phyloP scores from a whole-genome alignment of 2,329 filamentous ascomycete genomes.

The Xylariaceae sp. region DNA sequence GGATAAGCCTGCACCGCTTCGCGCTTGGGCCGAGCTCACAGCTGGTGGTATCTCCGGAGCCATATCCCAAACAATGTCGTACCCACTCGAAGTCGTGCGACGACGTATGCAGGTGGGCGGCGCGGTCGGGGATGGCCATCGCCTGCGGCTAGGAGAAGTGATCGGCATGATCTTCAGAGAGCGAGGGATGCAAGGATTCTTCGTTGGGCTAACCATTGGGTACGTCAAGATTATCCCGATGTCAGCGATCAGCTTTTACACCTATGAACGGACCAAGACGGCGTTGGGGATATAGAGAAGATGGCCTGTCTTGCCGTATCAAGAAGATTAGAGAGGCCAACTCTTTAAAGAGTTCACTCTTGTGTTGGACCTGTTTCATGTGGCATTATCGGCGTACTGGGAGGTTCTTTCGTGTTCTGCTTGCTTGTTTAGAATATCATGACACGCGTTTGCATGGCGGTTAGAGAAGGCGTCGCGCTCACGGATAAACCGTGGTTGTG shows the following conservation, averaged over 20 bases:
- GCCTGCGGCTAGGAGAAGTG: slow-evolving; percentile 75
- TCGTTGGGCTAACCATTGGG: slow-evolving; percentile 87
- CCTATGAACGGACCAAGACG: slow-evolving; percentile 61
- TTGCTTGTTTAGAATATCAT: slow-evolving; percentile 18
- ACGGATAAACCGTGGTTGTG: neutral
- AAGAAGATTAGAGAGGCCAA: no score
- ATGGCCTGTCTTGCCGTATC: no score
- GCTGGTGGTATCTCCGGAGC: slow-evolving; percentile 84
- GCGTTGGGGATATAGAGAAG: slow-evolving; percentile 64
- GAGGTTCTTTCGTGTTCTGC: neutral
- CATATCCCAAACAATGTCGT: slow-evolving; percentile 86
- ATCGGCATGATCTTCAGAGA: slow-evolving; percentile 70
- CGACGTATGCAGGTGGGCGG: slow-evolving; percentile 95
- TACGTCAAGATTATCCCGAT: slow-evolving; percentile 94
- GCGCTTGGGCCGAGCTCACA: slow-evolving; percentile 80
- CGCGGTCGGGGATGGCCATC: slow-evolving; percentile 83
- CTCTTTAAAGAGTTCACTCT: no score
- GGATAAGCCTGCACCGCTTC: slow-evolving; percentile 67
- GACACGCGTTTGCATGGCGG: slow-evolving; percentile 9
- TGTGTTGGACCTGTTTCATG: neutral
- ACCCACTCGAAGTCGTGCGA: slow-evolving; percentile 88
- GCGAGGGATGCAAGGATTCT: slow-evolving; percentile 77
- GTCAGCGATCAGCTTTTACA: slow-evolving; percentile 67
- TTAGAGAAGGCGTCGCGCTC: neutral
- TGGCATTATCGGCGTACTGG: no score